These are phyloP conservation scores for Cladosporium velox DNA, from an alignment of 2,329 filamentous ascomycete species.

Conservation along the genomic window DNA sequence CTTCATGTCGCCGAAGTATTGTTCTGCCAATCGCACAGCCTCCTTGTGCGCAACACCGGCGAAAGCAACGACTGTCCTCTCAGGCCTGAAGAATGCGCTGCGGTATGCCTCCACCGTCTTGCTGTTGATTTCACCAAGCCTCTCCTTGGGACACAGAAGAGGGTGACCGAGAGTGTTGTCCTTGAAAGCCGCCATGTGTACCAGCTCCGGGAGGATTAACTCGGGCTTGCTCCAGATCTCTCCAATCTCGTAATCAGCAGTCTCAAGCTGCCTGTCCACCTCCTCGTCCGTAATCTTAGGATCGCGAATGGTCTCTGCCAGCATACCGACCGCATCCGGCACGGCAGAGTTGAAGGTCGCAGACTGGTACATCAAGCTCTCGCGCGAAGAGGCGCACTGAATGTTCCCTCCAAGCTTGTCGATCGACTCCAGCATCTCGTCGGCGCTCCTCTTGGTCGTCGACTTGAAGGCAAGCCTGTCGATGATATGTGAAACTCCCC, in stretches of 20 bases:
- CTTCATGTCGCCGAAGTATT: slow-evolving; percentile 92
- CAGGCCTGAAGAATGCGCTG: slow-evolving; percentile 80
- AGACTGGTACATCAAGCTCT: slow-evolving; percentile 98
- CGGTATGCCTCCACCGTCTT: slow-evolving; percentile 76
- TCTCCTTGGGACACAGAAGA: slow-evolving; percentile 83
- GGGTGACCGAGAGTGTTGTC: slow-evolving; percentile 96
- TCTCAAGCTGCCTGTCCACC: slow-evolving; percentile 81
- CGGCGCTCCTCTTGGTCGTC: slow-evolving; percentile 69
- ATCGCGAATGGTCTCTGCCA: slow-evolving; percentile 91
- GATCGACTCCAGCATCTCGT: slow-evolving; percentile 83
- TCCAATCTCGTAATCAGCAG: slow-evolving; percentile 90
- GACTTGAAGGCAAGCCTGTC: slow-evolving; percentile 93
- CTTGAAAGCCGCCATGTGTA: slow-evolving; percentile 94
- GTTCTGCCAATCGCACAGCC: slow-evolving; percentile 75
- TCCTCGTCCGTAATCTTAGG: slow-evolving; percentile 84
- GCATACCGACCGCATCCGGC: slow-evolving; percentile 74
- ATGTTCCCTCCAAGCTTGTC: slow-evolving; percentile 93
- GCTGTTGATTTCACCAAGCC: slow-evolving; percentile 72
- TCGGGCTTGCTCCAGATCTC: slow-evolving; percentile 99
- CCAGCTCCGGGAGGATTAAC: slow-evolving; percentile 88
- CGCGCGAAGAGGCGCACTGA: slow-evolving; percentile 91
- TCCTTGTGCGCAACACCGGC: slow-evolving; percentile 82
- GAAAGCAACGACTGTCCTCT: slow-evolving; percentile 92
- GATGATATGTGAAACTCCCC: slow-evolving; percentile 93
- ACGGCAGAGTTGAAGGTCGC: slow-evolving; percentile 96